phyloP scores from a whole-genome alignment of 2,329 filamentous ascomycete species.

The Fusarium brachygibbosum region DNA sequence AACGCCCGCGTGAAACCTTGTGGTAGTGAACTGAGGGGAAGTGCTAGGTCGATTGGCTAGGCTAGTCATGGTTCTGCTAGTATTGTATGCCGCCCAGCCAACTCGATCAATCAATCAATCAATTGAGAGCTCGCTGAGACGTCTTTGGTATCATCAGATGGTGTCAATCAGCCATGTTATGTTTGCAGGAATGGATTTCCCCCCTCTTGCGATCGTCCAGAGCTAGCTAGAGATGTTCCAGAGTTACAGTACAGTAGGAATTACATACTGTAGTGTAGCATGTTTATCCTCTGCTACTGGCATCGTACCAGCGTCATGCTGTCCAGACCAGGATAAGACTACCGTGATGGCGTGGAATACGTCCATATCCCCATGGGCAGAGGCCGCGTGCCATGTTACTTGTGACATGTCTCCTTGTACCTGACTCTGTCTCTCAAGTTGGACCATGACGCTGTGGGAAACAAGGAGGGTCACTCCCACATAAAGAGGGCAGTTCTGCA shows the following conservation, averaged over 20 bases:
- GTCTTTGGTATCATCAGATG: slow-evolving; percentile 30
- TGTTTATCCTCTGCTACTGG: slow-evolving; percentile 6
- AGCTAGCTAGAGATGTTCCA: slow-evolving; percentile 6
- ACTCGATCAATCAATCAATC: slow-evolving; percentile 3
- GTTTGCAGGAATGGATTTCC: slow-evolving; percentile 10
- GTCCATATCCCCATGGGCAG: slow-evolving; percentile 35
- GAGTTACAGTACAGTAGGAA: neutral
- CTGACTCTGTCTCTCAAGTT: slow-evolving; percentile 24
- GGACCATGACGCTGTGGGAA: slow-evolving; percentile 28
- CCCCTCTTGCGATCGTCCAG: slow-evolving; percentile 8
- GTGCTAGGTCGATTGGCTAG: slow-evolving; percentile 37
- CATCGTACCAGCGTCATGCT: slow-evolving; percentile 48
- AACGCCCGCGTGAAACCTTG: slow-evolving; percentile 48
- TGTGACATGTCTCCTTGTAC: slow-evolving; percentile 38
- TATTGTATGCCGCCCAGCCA: neutral
- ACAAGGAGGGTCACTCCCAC: slow-evolving; percentile 40
- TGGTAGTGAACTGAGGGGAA: slow-evolving; percentile 45
- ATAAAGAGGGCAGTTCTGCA: slow-evolving; percentile 45
- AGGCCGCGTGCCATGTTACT: slow-evolving; percentile 36
- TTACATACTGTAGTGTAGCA: neutral
- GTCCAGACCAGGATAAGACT: slow-evolving; percentile 36
- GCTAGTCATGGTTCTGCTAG: slow-evolving; percentile 17
- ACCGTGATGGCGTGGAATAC: slow-evolving; percentile 32
- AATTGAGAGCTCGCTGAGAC: slow-evolving; percentile 25
- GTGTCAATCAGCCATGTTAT: slow-evolving; percentile 35